Base-by-base conservation (phyloP, 495 filamentous ascomycete species). In the Lophiotrema nucula region DNA sequence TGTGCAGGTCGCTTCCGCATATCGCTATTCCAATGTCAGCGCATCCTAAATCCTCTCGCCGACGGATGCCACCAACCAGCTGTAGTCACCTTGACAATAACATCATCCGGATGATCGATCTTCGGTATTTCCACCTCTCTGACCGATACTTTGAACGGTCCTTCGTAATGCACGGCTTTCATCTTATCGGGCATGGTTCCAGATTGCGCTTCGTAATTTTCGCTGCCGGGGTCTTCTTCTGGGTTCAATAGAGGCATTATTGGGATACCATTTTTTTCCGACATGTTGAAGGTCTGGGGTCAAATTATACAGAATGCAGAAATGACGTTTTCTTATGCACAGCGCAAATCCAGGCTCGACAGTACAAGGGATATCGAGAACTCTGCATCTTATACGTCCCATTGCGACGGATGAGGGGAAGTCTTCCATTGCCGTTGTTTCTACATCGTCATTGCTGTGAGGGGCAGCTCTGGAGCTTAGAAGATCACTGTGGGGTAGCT, bases 161-260 rank as follows among this genome's bases (percentile, higher is more conserved):
- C 79, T 22, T 79, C 67, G 47, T 81, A 82, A 59, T 77, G 76
- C n/a, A 81, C 66, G n/a, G 79, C 79, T 59, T 80, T 78, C 79
- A 81, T 82, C 41, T 63, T 69, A 41, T 39, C 39, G 19, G 54
- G 22, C 21, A 31, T 49, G 8, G 51, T 57, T 22, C 12, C 23
- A 46, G 27, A 35, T 35, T 55, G 12, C 25, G 27, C 8, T 21
- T 13, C 22, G 22, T 33, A 49, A 8, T 12, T 28, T 10, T 25
- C 6, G 19, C 16, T 33, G 52, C 42, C 53, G 26, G 53, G 41
- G 44, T 39, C 53, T 6, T 42, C 1, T 56, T 11, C 26, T 2
- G 42, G 43, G 19, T 56, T 21, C 6, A 47, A 44, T 23, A 56
- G 28, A 5, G 42, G 53, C 8, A 53, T 25, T 11, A 53, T 26